A percentile compares a stretch with the other conserved stretches of the same genome.
phyloP scores from a whole-genome alignment of 768 basidiomycete species.

The Phaeotremella skinneri region DNA sequence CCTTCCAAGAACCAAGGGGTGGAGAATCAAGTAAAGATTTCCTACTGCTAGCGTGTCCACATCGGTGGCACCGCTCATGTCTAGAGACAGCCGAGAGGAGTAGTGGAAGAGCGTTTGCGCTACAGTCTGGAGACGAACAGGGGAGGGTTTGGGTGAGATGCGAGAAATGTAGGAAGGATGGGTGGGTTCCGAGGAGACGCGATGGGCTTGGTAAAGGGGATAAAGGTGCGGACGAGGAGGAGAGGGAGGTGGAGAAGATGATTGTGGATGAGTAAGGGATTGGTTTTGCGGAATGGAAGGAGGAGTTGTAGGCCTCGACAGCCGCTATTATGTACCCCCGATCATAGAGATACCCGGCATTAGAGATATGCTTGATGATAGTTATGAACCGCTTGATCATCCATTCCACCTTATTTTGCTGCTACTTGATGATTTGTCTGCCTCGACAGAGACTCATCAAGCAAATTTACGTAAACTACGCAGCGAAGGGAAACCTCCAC shows the following conservation, averaged over 20 bases:
- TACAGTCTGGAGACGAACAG: constrained; percentile 8
- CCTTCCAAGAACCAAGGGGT: background rate
- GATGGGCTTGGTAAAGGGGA: constrained; percentile 27
- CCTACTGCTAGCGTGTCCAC: constrained; percentile 17
- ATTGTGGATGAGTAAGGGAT: background rate
- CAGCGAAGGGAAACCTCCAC: too few relatives aligned
- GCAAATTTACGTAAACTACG: too few relatives aligned
- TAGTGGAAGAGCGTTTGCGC: constrained; percentile 13
- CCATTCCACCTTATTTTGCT: too few relatives aligned
- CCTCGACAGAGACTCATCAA: too few relatives aligned
- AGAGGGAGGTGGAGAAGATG: constrained; percentile 18
- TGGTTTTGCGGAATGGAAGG: background rate
- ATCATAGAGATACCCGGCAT: too few relatives aligned
- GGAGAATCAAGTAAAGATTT: constrained; percentile 1
- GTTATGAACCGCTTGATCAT: too few relatives aligned
- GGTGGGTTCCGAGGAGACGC: constrained; percentile 28
- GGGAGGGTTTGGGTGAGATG: constrained; percentile 33
- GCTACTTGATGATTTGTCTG: too few relatives aligned
- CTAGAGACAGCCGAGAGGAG: constrained; percentile 21
- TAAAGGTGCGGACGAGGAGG: constrained; percentile 33
- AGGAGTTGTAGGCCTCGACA: background rate
- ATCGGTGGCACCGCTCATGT: constrained; percentile 35
- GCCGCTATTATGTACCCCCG: too few relatives aligned
- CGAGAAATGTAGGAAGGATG: constrained; percentile 35
- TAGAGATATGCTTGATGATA: too few relatives aligned